Evolutionary conservation across 1,284 basidiomycete genomes (phyloP), one percentile per base, ranked within the genome.

Genomic region (Bjerkandera adusta): DNA sequence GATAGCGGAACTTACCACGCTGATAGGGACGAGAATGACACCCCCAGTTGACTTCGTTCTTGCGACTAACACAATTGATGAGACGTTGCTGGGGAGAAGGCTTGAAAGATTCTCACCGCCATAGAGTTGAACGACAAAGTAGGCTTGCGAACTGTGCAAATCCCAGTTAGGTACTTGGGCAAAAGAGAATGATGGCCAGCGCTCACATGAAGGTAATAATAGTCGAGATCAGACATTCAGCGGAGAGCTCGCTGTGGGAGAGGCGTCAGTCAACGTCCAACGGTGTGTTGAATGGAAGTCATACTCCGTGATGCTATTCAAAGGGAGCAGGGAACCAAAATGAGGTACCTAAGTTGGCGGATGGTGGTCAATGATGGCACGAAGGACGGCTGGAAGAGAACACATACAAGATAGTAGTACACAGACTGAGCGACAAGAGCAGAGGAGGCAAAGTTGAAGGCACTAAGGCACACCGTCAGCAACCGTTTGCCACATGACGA

Each of bases 121-220:
- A 37, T 68, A 62, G 3, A 73, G 54, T 52, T 73, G 71, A 36
- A 65, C 61, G 3, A 66, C 68, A 44, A 73, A 73, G 51, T 68
- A 73, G 47, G 65, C 54, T 47, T 73, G 71, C 6, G 71, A 72
- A 22, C 71, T 72, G 51, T 4, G 13, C 24, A 35, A 18, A 24
- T 7, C 15, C 21, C 21, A 11, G 30, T 15, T 29, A 30, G 30
- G 12, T 2, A 21, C 7, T 11, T 16, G 13, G 24, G 5, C 26
- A 21, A 2, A 33, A 10, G 15, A 34, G n/a, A 18, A 21, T 11
- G 18, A 13, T n/a, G 3, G 5, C 8, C 18, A 25, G 5, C n/a
- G 12, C 63, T 34, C 21, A 69, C 68, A 64, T 69, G 49, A 69
- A 65, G 2, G 67, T 69, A 20, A 71, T 67, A 13, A 67, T 52